phyloP scores from a whole-genome alignment of 1,284 basidiomycete genomes.

The Ganoderma lucidum region DNA sequence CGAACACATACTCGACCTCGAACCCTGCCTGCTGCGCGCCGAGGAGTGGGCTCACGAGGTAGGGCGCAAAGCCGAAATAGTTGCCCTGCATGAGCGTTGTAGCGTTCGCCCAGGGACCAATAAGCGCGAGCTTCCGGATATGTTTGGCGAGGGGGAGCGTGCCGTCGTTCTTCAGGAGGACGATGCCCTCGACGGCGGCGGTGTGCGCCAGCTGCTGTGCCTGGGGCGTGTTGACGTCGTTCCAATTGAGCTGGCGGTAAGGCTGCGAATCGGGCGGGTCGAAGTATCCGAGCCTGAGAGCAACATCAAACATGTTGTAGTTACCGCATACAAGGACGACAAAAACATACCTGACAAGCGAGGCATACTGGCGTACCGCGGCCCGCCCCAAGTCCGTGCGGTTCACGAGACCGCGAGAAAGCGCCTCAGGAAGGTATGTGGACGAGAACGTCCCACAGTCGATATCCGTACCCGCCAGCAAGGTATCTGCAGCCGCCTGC shows the following conservation, averaged over 20 bases:
- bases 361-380: constrained; percentile 56
- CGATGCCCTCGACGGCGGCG: constrained; percentile 60
- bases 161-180: constrained; percentile 65
- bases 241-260: constrained; percentile 56
- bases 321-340: background rate
- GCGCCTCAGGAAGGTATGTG: constrained; percentile 52
- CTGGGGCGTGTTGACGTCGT: constrained; percentile 54
- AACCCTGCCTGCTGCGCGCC: constrained; percentile 55
- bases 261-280: constrained; percentile 58
- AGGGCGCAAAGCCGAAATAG: constrained; percentile 60
- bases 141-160: constrained; percentile 53
- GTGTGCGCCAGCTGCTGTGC: constrained; percentile 59
- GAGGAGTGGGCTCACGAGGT: constrained; percentile 59
- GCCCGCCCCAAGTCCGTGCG: constrained; percentile 53
- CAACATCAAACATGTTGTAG: background rate
- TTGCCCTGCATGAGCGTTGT: constrained; percentile 65
- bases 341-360: constrained; percentile 55
- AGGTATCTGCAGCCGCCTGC: constrained; percentile 55
- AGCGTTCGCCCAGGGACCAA: constrained; percentile 65
- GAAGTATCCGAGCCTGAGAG: constrained; percentile 59
- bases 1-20: constrained; percentile 50
- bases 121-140: constrained; percentile 56
- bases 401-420: constrained; percentile 55
- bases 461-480: constrained; percentile 63
- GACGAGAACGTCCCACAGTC: constrained; percentile 61